phyloP scores from a whole-genome alignment of 2,329 filamentous ascomycete species.

The Cladorrhinum sp. region DNA sequence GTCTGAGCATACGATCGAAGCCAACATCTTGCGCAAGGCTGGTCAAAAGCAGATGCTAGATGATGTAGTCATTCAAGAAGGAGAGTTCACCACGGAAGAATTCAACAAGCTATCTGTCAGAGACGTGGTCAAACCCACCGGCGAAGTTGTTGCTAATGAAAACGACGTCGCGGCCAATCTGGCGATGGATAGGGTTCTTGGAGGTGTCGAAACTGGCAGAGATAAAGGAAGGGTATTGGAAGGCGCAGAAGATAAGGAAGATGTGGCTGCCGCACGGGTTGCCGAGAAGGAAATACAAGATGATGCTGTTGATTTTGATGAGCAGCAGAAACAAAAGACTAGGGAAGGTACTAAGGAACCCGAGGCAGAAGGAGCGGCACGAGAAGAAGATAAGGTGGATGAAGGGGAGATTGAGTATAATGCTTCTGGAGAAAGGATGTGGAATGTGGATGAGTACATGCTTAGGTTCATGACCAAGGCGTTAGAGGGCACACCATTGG shows the following conservation, averaged over 20 bases:
- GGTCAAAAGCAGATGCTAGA: conserved; percentile 98
- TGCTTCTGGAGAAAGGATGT: conserved; percentile 56
- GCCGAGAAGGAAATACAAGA: conserved; percentile 87
- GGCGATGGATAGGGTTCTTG: conserved; percentile 83
- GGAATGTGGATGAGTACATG: conserved; percentile 73
- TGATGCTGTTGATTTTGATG: conserved; percentile 81
- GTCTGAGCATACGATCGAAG: conserved; percentile 92
- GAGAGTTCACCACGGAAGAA: conserved; percentile 95
- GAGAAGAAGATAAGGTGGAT: conserved; percentile 29
- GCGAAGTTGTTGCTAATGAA: conserved; percentile 48
- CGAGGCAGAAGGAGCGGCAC: neutral
- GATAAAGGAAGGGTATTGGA: conserved; percentile 72
- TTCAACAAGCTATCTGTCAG: conserved; percentile 75
- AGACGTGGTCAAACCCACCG: conserved; percentile 60
- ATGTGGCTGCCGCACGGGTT: conserved; percentile 80
- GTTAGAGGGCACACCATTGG: conserved; percentile 57
- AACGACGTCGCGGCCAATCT: conserved; percentile 70
- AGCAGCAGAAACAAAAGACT: conserved; percentile 56
- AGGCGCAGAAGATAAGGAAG: conserved; percentile 87
- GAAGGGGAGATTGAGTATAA: conserved; percentile 49
- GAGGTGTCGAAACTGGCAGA: conserved; percentile 56
- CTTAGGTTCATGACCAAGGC: conserved; percentile 63
- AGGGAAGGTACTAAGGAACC: conserved; percentile 37
- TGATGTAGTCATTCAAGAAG: conserved; percentile 97
- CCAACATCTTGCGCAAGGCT: conserved; percentile 93